phyloP scores from a whole-genome alignment of 2,329 filamentous ascomycete genomes.

The Paecilomyces dactylethromorphus region DNA sequence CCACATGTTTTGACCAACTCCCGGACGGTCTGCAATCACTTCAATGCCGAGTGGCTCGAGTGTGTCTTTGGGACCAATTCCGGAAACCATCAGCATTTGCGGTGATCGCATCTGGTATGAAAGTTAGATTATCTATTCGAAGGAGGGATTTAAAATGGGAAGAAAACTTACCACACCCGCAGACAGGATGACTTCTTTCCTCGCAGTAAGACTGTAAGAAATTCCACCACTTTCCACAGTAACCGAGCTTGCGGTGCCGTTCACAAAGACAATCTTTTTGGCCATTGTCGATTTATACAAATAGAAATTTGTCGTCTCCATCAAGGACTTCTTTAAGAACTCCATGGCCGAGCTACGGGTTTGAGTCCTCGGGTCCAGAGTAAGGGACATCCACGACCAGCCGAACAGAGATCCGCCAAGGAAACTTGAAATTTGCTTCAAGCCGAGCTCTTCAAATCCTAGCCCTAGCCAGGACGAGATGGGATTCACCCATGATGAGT shows the following conservation, averaged over 20 bases:
- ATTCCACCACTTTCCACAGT: constrained; percentile 20
- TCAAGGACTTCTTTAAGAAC: constrained; percentile 14
- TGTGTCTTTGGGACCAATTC: constrained; percentile 35
- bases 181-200: constrained; percentile 44
- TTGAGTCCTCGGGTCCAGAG: constrained; percentile 31
- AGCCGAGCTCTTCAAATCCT: constrained; percentile 35
- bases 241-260: constrained; percentile 39
- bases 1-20: constrained; percentile 33
- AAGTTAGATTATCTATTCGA: background rate
- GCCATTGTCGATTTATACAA: constrained; percentile 41
- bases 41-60: constrained; percentile 19
- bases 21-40: constrained; percentile 19
- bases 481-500: constrained; percentile 31
- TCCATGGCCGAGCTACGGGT: constrained; percentile 39
- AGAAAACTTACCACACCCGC: constrained; percentile 39
- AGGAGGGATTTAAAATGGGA: background rate
- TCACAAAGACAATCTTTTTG: constrained; percentile 46
- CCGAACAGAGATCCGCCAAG: constrained; percentile 37
- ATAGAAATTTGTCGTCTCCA: constrained; percentile 23
- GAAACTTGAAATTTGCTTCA: constrained; percentile 34
- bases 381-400: constrained; percentile 37
- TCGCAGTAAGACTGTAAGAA: constrained; percentile 40
- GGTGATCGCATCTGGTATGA: constrained; percentile 36
- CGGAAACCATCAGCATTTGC: constrained; percentile 48
- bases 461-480: constrained; percentile 31